Base-by-base conservation (phyloP, 2,329 filamentous ascomycete species). In the Emmonsia crescens region DNA sequence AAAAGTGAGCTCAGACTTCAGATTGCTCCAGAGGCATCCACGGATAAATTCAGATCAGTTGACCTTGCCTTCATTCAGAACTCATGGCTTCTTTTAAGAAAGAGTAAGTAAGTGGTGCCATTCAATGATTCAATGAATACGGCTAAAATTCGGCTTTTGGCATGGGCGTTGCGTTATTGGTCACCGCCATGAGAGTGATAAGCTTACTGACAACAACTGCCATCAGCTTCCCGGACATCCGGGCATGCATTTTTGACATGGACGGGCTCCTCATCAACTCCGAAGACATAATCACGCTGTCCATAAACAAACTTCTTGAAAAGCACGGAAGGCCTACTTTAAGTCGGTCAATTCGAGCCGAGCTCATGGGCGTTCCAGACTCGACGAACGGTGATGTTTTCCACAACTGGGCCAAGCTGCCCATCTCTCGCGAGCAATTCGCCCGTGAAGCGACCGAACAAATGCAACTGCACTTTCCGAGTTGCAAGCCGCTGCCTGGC, bases 241-340 rank as follows among this genome's bases (percentile, higher is more conserved):
- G 71, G 27, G 72, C 72, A 54, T 73, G n/a, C 63, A 73, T 74
- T 55, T 74, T 74, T 51, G 71, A 74, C 63, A 65, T 74, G 62
- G 72, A 74, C 56, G 71, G 72, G 2, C 67, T 71, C 6, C 70
- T 74, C 56, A 69, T 73, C 62, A 71, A 73, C 59, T 68, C 72
- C 38, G 72, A 74, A 64, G 72, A 73, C 63, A 70, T 70, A 36
- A 68, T 71, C 36, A 68, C 67, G 31, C 51, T 55, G 16, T 64
- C 63, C n/a, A 65, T 51, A 1, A 68, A 68, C 49, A 1, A 64
- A 12, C 42, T 69, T 5, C 67, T 69, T 2, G 19, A 62, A 56
- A 67, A 66, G n/a, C 66, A 70, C 24, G 57, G 56, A 9, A 61
- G 64, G 6, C 67, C 68, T 21, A 33, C 57, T 16, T 61, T 69